These are phyloP conservation scores for Eremothecium sinecaudum DNA, from an alignment of 1,139 yeast species.

Conservation along the genomic window DNA sequence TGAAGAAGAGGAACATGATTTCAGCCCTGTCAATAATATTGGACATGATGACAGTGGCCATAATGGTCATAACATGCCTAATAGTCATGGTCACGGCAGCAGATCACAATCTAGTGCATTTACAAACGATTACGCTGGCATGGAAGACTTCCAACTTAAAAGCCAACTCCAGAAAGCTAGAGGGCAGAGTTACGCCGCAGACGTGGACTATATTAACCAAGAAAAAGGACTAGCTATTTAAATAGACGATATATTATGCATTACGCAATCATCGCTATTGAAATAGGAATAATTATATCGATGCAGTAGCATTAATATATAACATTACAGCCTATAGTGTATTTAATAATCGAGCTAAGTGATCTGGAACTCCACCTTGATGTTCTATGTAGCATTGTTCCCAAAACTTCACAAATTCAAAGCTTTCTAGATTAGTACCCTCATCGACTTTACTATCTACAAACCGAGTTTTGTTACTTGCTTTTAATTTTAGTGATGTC, in stretches of 20 bases:
- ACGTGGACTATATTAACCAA: conserved; percentile 1
- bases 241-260: background rate
- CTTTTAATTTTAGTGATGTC: conserved; percentile 10
- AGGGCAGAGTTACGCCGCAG: background rate
- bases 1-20: conserved; percentile 4
- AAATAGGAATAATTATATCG: conserved; percentile 4
- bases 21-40: conserved; percentile 1
- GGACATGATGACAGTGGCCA: background rate
- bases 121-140: conserved; percentile 1
- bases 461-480: conserved; percentile 7
- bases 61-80: background rate
- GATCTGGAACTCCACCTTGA: conserved; percentile 5
- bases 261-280: conserved; percentile 1
- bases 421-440: background rate
- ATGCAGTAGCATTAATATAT: background rate
- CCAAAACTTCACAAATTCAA: conserved; percentile 14
- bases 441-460: background rate
- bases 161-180: conserved; percentile 3
- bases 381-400: conserved; percentile 13
- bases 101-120: conserved; percentile 5
- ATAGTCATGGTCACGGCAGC: background rate
- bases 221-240: conserved; percentile 3
- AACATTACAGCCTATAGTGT: conserved; percentile 1
- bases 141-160: conserved; percentile 1
- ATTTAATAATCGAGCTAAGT: conserved; percentile 5